phyloP scores from a whole-genome alignment of 768 basidiomycete species.

The Phylloporus sp. region DNA sequence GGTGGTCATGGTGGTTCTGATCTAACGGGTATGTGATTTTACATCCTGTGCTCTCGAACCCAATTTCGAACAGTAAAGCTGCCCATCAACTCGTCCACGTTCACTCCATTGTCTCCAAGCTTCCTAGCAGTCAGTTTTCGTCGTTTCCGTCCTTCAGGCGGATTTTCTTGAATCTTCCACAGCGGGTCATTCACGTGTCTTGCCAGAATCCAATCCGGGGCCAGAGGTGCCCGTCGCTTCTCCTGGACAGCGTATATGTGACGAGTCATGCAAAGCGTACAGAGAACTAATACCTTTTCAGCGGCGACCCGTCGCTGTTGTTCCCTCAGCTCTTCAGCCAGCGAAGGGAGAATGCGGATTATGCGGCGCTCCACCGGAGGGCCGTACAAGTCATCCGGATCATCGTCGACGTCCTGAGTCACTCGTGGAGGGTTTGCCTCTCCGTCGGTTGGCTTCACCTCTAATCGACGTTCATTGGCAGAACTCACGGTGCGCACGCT shows the following conservation, averaged over 20 bases:
- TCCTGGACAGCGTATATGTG: constrained; percentile 9
- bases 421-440: not conserved
- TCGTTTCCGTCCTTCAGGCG: constrained; percentile 8
- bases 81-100: constrained; percentile 14
- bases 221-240: constrained; percentile 12
- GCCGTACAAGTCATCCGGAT: constrained; percentile 26
- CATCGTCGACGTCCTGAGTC: constrained; percentile 9
- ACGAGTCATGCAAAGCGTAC: not conserved
- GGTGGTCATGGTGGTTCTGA: constrained; percentile 9
- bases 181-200: constrained; percentile 16
- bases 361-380: constrained; percentile 24
- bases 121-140: constrained; percentile 13
- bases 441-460: not conserved
- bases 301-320: constrained; percentile 13
- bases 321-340: constrained; percentile 24
- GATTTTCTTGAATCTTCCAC: constrained; percentile 13
- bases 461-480: not conserved
- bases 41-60: constrained; percentile 11
- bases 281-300: constrained; percentile 13
- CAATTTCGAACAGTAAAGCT: constrained; percentile 14
- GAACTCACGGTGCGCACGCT: not conserved
- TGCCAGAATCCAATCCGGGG: constrained; percentile 24
- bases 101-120: constrained; percentile 11
- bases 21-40: not conserved
- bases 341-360: constrained; percentile 24